A percentile compares a stretch with the other conserved stretches of the same genome.
Evolutionary conservation across 345 rosid genomes (phyloP).

Genomic region (Erodium maritimum): DNA sequence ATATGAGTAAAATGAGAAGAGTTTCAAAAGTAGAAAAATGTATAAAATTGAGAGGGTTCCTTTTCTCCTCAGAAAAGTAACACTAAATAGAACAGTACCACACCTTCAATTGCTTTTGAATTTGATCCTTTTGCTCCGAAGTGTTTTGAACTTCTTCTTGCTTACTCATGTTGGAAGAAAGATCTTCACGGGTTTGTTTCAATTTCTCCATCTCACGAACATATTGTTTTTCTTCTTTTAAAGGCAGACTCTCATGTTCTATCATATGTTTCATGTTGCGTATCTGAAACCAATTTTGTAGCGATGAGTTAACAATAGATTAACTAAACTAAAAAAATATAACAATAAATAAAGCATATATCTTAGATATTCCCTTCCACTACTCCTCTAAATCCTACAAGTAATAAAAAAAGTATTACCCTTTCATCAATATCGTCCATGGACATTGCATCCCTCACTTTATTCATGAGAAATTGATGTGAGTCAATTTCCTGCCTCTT

Average conservation of each 20-base stretch:
- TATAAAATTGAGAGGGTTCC: too few species aligned
- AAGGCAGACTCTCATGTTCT: slow-evolving; percentile 54
- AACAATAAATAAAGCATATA: background rate
- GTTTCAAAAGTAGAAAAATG: background rate
- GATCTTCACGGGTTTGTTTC: slow-evolving; percentile 47
- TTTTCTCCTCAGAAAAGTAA: background rate
- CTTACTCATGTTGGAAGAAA: slow-evolving; percentile 40
- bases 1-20: background rate
- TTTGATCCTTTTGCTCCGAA: slow-evolving; percentile 47
- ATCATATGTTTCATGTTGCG: slow-evolving; percentile 52
- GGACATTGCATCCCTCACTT: slow-evolving; percentile 35
- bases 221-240: slow-evolving; percentile 64
- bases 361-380: too few species aligned
- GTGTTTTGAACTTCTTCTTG: slow-evolving; percentile 52
- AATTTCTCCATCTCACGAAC: slow-evolving; percentile 61
- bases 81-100: too few species aligned
- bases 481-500: slow-evolving; percentile 65
- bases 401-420: slow-evolving; percentile 25
- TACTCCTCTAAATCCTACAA: background rate
- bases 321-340: background rate
- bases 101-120: slow-evolving; percentile 61
- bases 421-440: slow-evolving; percentile 47
- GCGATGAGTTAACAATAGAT: background rate
- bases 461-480: slow-evolving; percentile 38
- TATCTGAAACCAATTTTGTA: slow-evolving; percentile 34